phyloP scores from a whole-genome alignment of 768 basidiomycete species.

The Sarcodon sp. region DNA sequence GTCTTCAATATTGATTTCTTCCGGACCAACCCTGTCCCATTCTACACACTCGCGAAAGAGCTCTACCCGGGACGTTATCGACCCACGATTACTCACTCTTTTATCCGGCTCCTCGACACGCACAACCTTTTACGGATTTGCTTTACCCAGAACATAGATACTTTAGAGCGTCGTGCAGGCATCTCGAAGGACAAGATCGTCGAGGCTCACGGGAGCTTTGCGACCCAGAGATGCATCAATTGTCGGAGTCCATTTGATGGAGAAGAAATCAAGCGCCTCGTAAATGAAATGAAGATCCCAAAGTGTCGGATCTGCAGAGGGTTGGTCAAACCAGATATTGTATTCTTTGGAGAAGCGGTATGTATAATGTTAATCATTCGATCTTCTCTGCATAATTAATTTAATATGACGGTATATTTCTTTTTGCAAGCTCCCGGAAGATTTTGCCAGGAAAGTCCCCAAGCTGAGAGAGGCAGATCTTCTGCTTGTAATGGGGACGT shows the following conservation, averaged over 20 bases:
- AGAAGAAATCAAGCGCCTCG: conserved; percentile 52
- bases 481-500: conserved; percentile 85
- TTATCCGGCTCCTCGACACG: conserved; percentile 68
- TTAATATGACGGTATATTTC: not conserved
- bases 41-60: conserved; percentile 88
- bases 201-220: conserved; percentile 96
- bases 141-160: conserved; percentile 91
- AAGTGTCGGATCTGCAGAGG: conserved; percentile 57
- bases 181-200: conserved; percentile 64
- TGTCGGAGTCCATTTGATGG: conserved; percentile 51
- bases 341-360: conserved; percentile 82
- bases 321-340: conserved; percentile 87
- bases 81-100: conserved; percentile 84
- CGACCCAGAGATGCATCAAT: conserved; percentile 69
- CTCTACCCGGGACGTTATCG: conserved; percentile 85
- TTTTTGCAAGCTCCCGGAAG: conserved; percentile 46
- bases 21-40: conserved; percentile 64
- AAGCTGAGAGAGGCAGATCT: conserved; percentile 62
- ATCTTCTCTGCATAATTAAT: not conserved
- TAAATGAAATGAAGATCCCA: conserved; percentile 53
- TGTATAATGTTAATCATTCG: conserved; percentile 10
- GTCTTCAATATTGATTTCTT: conserved; percentile 92
- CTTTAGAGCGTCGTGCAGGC: conserved; percentile 76
- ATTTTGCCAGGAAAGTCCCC: conserved; percentile 47
- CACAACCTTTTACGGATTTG: conserved; percentile 60